phyloP scores from a whole-genome alignment of 495 filamentous ascomycete species.

The Podospora sp. region DNA sequence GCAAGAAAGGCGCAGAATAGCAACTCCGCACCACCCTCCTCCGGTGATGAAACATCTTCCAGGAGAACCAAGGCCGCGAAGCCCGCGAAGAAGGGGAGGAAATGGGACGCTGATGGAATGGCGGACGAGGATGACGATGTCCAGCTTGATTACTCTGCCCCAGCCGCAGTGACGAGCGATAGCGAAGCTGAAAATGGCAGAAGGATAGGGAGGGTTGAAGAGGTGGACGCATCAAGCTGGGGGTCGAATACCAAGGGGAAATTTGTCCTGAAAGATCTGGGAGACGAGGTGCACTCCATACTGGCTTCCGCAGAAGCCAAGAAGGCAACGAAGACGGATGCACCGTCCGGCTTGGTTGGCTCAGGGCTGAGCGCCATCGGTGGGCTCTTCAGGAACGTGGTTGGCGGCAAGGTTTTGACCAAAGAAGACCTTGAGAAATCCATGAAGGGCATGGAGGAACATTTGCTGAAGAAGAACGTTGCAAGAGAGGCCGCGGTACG shows the following conservation, averaged over 20 bases:
- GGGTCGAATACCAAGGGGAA: slow-evolving; percentile 87
- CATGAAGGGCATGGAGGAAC: slow-evolving; percentile 93
- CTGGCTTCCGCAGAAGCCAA: slow-evolving; percentile 71
- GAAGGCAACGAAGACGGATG: slow-evolving; percentile 48
- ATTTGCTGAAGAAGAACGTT: slow-evolving; percentile 93
- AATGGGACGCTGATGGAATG: slow-evolving; percentile 87
- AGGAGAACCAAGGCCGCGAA: slow-evolving; percentile 62
- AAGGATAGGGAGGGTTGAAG: slow-evolving; percentile 60
- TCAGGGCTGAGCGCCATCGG: slow-evolving; percentile 78
- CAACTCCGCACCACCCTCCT: slow-evolving; percentile 70
- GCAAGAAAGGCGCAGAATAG: slow-evolving; percentile 72
- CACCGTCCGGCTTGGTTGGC: slow-evolving; percentile 65
- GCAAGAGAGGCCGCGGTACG: slow-evolving; percentile 91
- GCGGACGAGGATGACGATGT: slow-evolving; percentile 83
- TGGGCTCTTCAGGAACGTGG: slow-evolving; percentile 87
- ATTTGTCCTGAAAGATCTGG: slow-evolving; percentile 90
- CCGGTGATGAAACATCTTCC: slow-evolving; percentile 72
- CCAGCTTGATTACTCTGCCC: slow-evolving; percentile 82
- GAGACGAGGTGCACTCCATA: slow-evolving; percentile 90
- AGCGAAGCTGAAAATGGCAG: slow-evolving; percentile 53
- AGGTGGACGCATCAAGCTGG: slow-evolving; percentile 76
- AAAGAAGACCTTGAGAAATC: slow-evolving; percentile 86
- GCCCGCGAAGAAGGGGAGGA: slow-evolving; percentile 78
- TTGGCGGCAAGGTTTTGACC: slow-evolving; percentile 89
- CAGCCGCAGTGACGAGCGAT: slow-evolving; percentile 48